These are phyloP conservation scores for Mycena kentingensis DNA, from an alignment of 768 basidiomycete species.

Conservation along the genomic window DNA sequence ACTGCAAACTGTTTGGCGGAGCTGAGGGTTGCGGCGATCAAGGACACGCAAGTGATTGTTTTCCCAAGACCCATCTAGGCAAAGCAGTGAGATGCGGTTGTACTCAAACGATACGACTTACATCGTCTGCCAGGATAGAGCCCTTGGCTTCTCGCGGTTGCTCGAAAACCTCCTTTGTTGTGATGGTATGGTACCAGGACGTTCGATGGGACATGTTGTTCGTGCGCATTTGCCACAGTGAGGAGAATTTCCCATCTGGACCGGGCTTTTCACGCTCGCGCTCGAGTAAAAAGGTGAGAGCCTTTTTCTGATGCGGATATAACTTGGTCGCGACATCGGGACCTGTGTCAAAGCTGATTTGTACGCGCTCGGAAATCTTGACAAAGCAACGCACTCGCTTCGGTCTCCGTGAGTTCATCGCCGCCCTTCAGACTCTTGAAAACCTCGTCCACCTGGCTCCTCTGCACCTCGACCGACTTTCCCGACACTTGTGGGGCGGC, in stretches of 20 bases:
- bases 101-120: conserved; percentile 35
- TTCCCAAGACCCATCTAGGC: conserved; percentile 97
- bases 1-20: conserved; percentile 69
- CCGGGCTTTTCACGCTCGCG: conserved; percentile 70
- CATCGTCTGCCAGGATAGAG: conserved; percentile 95
- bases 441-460: conserved; percentile 91
- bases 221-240: conserved; percentile 66
- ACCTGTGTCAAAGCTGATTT: conserved; percentile 38
- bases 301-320: conserved; percentile 98
- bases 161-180: conserved; percentile 69
- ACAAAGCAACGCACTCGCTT: conserved; percentile 63
- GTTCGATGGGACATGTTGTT: conserved; percentile 48
- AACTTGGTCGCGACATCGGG: conserved; percentile 79
- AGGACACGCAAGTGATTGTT: conserved; percentile 92
- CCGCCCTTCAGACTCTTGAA: conserved; percentile 88
- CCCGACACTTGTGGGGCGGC: conserved; percentile 54
- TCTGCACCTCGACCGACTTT: conserved; percentile 88
- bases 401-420: conserved; percentile 83
- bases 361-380: conserved; percentile 9
- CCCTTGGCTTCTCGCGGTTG: conserved; percentile 79
- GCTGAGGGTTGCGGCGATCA: conserved; percentile 83
- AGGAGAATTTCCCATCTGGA: conserved; percentile 62
- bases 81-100: conserved; percentile 10
- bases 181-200: conserved; percentile 83
- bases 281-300: conserved; percentile 91